Evolutionary conservation across 805 yeast genomes (phyloP), one percentile per base, ranked within the genome.

Genomic region (Metschnikowia picachoensis): DNA sequence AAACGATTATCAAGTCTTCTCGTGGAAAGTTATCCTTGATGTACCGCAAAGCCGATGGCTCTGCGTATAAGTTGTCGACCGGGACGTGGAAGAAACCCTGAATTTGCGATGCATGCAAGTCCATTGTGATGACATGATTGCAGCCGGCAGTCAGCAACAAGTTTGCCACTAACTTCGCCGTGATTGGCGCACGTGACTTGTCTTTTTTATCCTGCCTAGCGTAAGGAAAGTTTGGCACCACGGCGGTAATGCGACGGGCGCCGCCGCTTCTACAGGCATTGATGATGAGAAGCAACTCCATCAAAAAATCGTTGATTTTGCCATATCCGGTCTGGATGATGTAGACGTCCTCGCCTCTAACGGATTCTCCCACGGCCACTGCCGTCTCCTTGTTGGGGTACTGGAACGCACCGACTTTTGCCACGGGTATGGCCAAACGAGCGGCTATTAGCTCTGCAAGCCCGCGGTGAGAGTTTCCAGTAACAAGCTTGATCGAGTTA

Each of bases 161-260:
- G 61, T 92, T 88, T 7, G 98, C 98, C 68, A 92, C 81, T 50
- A 92, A 74, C 64, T 92, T 91, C 42, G 98, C 98, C 8, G 97
- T 89, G 50, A 92, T 90, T 28, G 98, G 97, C 9, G 97, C 98
- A 58, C 99, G 78, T 37, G 92, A 83, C 66, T 92, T 92, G 66
- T 92, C 98, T 67, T 92, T 92, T 67, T 91, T 87, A 68, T 92
- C 99, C 67, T 92, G 99, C 69, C 99, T 81, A 3, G 98, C 98
- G 62, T 92, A 92, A 12, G 97, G 97, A 71, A 91, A 92, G 66
- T 85, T 87, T 39, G 99, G 99, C 50, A 94, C 80, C 45, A 92
- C 95, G 0, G 96, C 97, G 0, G 97, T 91, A 61, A 92, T 86
- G 51, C 92, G 77, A 61, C 97, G 78, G 1, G 97, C 97, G 30